These are phyloP conservation scores for Parachlorella kessleri DNA, from an alignment of 139 green algal species.

Conservation along the genomic window DNA sequence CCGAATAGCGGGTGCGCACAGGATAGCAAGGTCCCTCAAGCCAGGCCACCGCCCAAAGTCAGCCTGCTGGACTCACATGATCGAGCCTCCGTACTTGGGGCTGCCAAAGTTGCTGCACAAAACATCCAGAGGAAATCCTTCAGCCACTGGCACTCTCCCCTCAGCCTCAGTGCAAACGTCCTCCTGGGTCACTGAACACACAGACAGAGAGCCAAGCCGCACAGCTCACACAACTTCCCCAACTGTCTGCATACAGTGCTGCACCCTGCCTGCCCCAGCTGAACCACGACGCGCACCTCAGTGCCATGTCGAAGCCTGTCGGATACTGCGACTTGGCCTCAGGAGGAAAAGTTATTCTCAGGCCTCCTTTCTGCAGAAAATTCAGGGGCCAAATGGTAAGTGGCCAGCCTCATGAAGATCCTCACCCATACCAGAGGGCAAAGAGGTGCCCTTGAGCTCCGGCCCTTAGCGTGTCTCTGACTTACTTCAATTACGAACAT, in stretches of 20 bases:
- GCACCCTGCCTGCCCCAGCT: constrained; percentile 10
- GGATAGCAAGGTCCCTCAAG: too few relatives aligned
- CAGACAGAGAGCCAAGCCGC: neutral
- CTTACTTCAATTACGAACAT: too few relatives aligned
- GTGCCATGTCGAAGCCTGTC: constrained; percentile 8
- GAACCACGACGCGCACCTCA: neutral
- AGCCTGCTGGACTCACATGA: constrained; percentile 60
- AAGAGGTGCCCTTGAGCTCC: too few relatives aligned
- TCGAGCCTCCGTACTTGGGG: constrained; percentile 63
- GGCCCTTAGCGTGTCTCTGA: too few relatives aligned
- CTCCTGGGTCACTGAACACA: too few relatives aligned
- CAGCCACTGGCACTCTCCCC: neutral
- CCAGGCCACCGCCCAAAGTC: too few relatives aligned
- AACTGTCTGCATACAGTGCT: constrained; percentile 28
- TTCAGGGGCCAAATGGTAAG: too few relatives aligned
- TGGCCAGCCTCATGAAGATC: too few relatives aligned
- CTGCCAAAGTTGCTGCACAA: neutral
- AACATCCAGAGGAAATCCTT: neutral
- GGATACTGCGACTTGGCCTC: constrained; percentile 26
- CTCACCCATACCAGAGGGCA: too few relatives aligned
- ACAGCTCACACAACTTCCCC: constrained; percentile 69
- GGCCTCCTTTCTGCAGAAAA: constrained; percentile 41
- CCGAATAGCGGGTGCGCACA: too few relatives aligned
- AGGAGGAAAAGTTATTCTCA: constrained; percentile 35
- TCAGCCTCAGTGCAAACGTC: neutral